A percentile compares a stretch with the other conserved stretches of the same genome.
phyloP scores from a whole-genome alignment of 2,329 filamentous ascomycete species.

The Erysiphe neolycopersici region DNA sequence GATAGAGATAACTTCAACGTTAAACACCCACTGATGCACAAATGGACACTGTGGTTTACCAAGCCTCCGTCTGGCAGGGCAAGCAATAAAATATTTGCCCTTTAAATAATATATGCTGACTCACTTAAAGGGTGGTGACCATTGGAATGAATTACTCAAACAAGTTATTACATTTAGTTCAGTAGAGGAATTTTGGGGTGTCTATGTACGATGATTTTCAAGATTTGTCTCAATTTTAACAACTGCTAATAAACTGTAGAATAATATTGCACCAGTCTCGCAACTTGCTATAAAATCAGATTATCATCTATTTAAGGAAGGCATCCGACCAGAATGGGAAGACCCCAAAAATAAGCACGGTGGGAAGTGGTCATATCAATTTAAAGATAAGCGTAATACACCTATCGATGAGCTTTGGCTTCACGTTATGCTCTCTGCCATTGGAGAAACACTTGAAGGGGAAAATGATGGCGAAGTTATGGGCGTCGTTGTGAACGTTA shows the following conservation, averaged over 20 bases:
- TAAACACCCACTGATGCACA: constrained; percentile 92
- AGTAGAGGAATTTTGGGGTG: constrained; percentile 98
- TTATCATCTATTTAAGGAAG: constrained; percentile 97
- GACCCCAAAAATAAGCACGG: constrained; percentile 97
- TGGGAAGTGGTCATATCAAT: constrained; percentile 95
- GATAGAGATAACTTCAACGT: constrained; percentile 98
- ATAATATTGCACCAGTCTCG: constrained; percentile 92
- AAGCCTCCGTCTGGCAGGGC: constrained; percentile 94
- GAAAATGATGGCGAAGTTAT: constrained; percentile 93
- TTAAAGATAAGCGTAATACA: constrained; percentile 81
- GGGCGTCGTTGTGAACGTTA: constrained; percentile 97
- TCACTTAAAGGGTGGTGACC: constrained; percentile 46
- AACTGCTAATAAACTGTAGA: constrained; percentile 25
- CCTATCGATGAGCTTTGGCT: constrained; percentile 93
- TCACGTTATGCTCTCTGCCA: constrained; percentile 85
- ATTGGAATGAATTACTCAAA: constrained; percentile 96
- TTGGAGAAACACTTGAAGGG: constrained; percentile 95
- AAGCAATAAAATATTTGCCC: constrained; percentile 4
- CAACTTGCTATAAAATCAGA: constrained; percentile 94
- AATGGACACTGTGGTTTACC: constrained; percentile 98
- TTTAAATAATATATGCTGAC: constrained; percentile 7
- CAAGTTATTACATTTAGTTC: constrained; percentile 97
- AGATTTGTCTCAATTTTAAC: not conserved
- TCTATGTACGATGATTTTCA: constrained; percentile 49
- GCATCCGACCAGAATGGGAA: constrained; percentile 95